phyloP scores from a whole-genome alignment of 495 filamentous ascomycete species.

The Neurospora tetraspora region DNA sequence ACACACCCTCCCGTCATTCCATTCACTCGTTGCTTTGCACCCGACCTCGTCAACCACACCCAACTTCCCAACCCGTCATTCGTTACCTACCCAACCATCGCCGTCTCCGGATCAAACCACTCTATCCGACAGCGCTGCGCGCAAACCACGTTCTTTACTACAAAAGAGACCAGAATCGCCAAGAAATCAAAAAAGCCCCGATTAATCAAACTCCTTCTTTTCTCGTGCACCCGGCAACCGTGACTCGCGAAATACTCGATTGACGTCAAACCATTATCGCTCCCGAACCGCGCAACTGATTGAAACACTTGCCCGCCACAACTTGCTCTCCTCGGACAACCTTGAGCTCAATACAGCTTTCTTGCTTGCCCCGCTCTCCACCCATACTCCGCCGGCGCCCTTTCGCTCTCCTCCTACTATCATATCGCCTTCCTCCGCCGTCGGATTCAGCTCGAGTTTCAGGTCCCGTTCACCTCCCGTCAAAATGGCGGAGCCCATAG shows the following conservation, averaged over 20 bases:
- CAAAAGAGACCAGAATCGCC: neutral
- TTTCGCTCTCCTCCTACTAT: neutral
- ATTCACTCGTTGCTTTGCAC: neutral
- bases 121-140: neutral
- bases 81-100: neutral
- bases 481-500: conserved; percentile 29
- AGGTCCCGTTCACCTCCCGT: neutral
- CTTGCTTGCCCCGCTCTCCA: neutral
- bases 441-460: neutral
- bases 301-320: neutral
- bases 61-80: neutral
- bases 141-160: neutral
- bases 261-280: neutral
- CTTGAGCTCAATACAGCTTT: neutral
- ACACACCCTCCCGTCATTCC: neutral
- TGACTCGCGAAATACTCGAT: neutral
- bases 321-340: neutral
- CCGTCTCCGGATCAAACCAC: neutral
- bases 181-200: neutral
- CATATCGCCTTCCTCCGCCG: neutral
- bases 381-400: neutral
- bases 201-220: neutral
- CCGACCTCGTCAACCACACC: neutral
- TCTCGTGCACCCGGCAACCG: neutral
- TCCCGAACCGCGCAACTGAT: neutral